Percentiles rank a stretch among this genome's conserved stretches.
Evolutionary conservation across 768 basidiomycete genomes (phyloP).

Genomic region (Sporobolomyces pararoseus): DNA sequence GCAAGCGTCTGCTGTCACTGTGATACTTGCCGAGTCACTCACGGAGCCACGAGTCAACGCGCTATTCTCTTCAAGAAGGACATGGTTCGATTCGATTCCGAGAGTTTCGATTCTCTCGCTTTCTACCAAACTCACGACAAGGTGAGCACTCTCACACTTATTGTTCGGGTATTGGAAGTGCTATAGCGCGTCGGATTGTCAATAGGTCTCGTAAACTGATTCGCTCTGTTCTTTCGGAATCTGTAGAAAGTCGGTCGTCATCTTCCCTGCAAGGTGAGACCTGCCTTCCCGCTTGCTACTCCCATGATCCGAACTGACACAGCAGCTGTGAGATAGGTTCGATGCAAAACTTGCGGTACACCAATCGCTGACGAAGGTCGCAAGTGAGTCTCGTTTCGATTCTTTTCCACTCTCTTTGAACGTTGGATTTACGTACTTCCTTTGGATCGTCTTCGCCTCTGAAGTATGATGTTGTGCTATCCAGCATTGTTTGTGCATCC

Average conservation of each 20-base stretch:
- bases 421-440: too few species aligned
- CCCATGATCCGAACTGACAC: too few species aligned
- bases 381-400: constrained; percentile 21
- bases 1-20: constrained; percentile 31
- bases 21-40: constrained; percentile 29
- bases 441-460: not conserved
- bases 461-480: constrained; percentile 20
- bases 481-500: constrained; percentile 11
- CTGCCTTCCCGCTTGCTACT: not conserved
- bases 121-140: constrained; percentile 34
- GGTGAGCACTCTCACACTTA: not conserved
- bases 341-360: constrained; percentile 29
- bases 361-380: constrained; percentile 24
- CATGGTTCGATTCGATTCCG: constrained; percentile 12
- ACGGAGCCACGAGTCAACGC: constrained; percentile 27
- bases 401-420: too few species aligned
- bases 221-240: too few species aligned
- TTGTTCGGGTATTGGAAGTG: too few species aligned
- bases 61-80: constrained; percentile 36
- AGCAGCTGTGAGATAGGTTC: too few species aligned
- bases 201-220: not conserved
- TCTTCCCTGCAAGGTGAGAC: constrained; percentile 24
- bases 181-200: not conserved
- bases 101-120: constrained; percentile 7
- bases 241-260: constrained; percentile 29